Percentiles rank a stretch among this genome's conserved stretches.
Evolutionary conservation across 257 asterid genomes (phyloP).

Genomic region (Asclepias syriaca): DNA sequence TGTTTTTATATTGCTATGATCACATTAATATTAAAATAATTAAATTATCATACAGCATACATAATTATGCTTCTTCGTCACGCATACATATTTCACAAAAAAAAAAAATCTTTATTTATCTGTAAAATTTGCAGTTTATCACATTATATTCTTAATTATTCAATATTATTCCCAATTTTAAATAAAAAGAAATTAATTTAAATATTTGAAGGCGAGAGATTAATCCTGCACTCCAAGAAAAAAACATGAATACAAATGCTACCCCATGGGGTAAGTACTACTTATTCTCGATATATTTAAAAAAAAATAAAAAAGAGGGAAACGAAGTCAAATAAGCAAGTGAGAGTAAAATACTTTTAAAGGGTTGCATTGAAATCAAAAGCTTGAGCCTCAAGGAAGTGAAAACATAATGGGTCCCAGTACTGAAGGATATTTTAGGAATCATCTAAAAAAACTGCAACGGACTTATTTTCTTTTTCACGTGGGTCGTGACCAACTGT

Average conservation of each 20-base stretch:
- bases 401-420: background rate
- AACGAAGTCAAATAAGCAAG: background rate
- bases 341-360: background rate
- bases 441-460: background rate
- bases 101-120: too few species aligned
- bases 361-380: background rate
- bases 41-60: background rate
- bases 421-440: background rate
- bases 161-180: background rate
- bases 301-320: too few species aligned
- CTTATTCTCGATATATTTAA: background rate
- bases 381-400: slow-evolving; percentile 42
- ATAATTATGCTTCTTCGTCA: slow-evolving; percentile 1
- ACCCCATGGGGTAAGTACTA: too few species aligned
- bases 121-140: too few species aligned
- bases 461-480: background rate
- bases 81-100: too few species aligned
- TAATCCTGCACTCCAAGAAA: slow-evolving; percentile 4
- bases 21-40: too few species aligned
- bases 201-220: too few species aligned
- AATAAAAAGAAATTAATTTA: too few species aligned
- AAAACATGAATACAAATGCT: too few species aligned
- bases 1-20: background rate
- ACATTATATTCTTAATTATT: too few species aligned
- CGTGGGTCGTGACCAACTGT: background rate